Evolutionary conservation across 176 grass and related monocot genomes (phyloP), one percentile per base, ranked within the genome.

Genomic region (Oryza longistaminata): DNA sequence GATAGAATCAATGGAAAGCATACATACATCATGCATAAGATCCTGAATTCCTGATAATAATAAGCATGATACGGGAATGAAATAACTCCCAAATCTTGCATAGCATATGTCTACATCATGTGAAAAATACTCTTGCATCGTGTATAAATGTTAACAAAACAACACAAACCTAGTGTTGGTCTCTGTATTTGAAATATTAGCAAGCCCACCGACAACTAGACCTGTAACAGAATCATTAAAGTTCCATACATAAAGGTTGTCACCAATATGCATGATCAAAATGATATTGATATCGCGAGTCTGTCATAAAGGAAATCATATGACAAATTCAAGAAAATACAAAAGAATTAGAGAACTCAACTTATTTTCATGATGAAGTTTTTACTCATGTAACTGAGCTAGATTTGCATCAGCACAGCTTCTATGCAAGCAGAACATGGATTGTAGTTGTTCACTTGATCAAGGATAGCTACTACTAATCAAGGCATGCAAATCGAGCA

Each of bases 131-230:
- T n/a, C 53, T 60, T 7, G 55, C 55, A n/a, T 22, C 21, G 9
- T 60, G 6, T 7, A 60, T 60, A 60, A 72, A 66, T 48, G 64
- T 35, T 53, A 66, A 60, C 12, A 70, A 70, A 64, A 76, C 11
- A 82, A 83, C 73, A 80, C 79, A 67, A 85, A 98, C 96, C 96
- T 95, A 79, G 92, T 98, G 76, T 79, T 98, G 55, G 85, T 82
- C 91, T 98, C 96, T 68, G 96, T 96, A 80, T 98, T 89, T 84
- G 93, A 98, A 86, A 98, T 87, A 81, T 96, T 98, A 86, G 96
- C 96, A 82, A 98, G 93, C 19, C 80, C 90, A 76, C 96, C 96
- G 84, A 98, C 96, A 91, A 98, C 88, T 75, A 98, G 86, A 80
- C 96, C 96, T 98, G 81, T 33, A 85, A 83, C 42, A 88, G 10